Conservation (phyloP, 345 rosid species). For the Geranium brycei region DNA sequence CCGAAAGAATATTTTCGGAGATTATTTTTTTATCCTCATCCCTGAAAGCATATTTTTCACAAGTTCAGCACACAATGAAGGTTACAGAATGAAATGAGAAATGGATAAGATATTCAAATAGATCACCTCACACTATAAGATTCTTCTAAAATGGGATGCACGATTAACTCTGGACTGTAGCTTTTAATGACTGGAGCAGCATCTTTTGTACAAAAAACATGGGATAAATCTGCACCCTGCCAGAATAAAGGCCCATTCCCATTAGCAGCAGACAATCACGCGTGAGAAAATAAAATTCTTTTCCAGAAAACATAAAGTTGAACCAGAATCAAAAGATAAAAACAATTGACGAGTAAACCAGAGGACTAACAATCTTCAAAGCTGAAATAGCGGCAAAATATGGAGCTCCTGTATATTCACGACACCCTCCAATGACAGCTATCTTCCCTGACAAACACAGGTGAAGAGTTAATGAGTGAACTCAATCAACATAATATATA, state of each 20-base stretch:
- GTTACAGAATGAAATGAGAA: background rate
- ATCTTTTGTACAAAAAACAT: slow-evolving; percentile 93
- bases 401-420: slow-evolving; percentile 97
- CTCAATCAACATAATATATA: background rate
- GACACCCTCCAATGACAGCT: slow-evolving; percentile 92
- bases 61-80: slow-evolving; percentile 5
- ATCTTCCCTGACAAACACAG: slow-evolving; percentile 48
- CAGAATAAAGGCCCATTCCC: slow-evolving; percentile 7
- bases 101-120: background rate
- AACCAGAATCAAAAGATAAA: background rate
- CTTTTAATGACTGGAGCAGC: slow-evolving; percentile 91
- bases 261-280: background rate
- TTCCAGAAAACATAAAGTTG: background rate
- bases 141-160: slow-evolving; percentile 83
- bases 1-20: slow-evolving; percentile 47
- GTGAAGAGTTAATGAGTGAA: slow-evolving; percentile 1
- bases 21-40: slow-evolving; percentile 39
- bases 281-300: slow-evolving; percentile 1
- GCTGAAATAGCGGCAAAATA: slow-evolving; percentile 98
- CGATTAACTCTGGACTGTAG: slow-evolving; percentile 92
- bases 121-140: slow-evolving; percentile 59
- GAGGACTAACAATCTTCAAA: slow-evolving; percentile 52
- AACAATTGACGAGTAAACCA: background rate
- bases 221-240: slow-evolving; percentile 94
- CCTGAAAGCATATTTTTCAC: slow-evolving; percentile 20